These are phyloP conservation scores for Colletotrichum abscissum DNA, from an alignment of 2,329 filamentous ascomycete genomes.

Conservation along the genomic window DNA sequence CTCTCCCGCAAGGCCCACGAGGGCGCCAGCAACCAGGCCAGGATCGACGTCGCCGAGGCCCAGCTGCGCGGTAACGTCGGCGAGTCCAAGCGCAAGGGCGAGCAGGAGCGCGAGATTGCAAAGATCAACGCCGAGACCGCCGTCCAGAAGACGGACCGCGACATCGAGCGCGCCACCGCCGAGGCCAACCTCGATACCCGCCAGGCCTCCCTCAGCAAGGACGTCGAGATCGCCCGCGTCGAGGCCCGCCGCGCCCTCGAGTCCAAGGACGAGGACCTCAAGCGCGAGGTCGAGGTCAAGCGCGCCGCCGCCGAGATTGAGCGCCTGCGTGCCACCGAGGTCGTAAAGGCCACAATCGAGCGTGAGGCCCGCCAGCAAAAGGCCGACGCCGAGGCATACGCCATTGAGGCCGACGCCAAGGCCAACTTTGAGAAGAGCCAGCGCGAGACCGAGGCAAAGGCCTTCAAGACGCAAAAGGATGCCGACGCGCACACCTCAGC, in stretches of 20 bases:
- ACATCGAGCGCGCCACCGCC: slow-evolving; percentile 82
- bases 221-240: slow-evolving; percentile 82
- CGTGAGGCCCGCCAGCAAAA: slow-evolving; percentile 76
- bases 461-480: slow-evolving; percentile 60
- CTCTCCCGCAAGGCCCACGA: slow-evolving; percentile 87
- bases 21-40: slow-evolving; percentile 83
- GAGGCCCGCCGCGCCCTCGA: slow-evolving; percentile 79
- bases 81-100: slow-evolving; percentile 81
- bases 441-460: slow-evolving; percentile 63
- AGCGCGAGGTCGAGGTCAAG: slow-evolving; percentile 81
- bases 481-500: slow-evolving; percentile 56
- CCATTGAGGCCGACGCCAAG: slow-evolving; percentile 71
- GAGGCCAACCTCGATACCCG: slow-evolving; percentile 80
- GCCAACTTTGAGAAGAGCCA: slow-evolving; percentile 64
- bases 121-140: slow-evolving; percentile 90
- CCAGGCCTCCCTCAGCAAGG: slow-evolving; percentile 77
- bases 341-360: slow-evolving; percentile 79
- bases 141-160: slow-evolving; percentile 85
- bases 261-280: slow-evolving; percentile 81
- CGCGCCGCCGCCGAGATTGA: slow-evolving; percentile 85
- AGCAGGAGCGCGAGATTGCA: slow-evolving; percentile 86
- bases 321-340: slow-evolving; percentile 79
- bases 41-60: slow-evolving; percentile 73
- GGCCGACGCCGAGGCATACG: slow-evolving; percentile 74
- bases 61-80: slow-evolving; percentile 77